Conservation (phyloP, 2,329 filamentous ascomycete species). For the Aspergillus neotritici region DNA sequence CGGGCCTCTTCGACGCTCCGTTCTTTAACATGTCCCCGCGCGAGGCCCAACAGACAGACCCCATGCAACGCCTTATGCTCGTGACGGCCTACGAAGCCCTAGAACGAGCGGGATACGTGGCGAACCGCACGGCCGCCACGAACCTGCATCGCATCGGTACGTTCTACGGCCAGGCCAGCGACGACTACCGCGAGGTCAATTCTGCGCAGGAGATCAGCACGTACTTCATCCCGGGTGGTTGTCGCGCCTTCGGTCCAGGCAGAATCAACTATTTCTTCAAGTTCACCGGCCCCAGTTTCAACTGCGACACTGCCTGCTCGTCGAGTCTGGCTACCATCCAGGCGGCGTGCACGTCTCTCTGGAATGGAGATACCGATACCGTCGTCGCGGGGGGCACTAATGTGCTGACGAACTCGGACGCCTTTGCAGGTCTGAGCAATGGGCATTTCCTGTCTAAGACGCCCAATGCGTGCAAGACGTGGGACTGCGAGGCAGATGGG, state of each 20-base stretch:
- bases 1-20: constrained; percentile 63
- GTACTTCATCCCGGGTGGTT: constrained; percentile 59
- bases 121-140: constrained; percentile 61
- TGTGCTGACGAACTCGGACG: constrained; percentile 67
- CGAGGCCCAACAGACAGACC: constrained; percentile 67
- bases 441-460: constrained; percentile 27
- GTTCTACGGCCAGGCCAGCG: constrained; percentile 67
- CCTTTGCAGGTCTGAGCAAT: constrained; percentile 66
- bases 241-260: constrained; percentile 55
- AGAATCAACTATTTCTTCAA: constrained; percentile 72
- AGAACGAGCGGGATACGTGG: constrained; percentile 16
- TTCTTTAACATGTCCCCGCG: constrained; percentile 77
- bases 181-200: constrained; percentile 64
- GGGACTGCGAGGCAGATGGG: constrained; percentile 47
- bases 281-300: constrained; percentile 65
- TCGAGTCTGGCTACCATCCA: constrained; percentile 67
- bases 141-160: constrained; percentile 59
- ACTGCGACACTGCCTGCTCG: constrained; percentile 69
- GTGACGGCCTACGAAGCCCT: constrained; percentile 66
- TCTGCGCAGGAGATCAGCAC: constrained; percentile 64
- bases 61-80: constrained; percentile 45
- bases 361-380: constrained; percentile 70
- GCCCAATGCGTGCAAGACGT: constrained; percentile 46
- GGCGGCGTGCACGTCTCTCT: constrained; percentile 64
- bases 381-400: constrained; percentile 76